Evolutionary conservation across 305 asterid genomes (phyloP).

Genomic region (Withania somnifera): DNA sequence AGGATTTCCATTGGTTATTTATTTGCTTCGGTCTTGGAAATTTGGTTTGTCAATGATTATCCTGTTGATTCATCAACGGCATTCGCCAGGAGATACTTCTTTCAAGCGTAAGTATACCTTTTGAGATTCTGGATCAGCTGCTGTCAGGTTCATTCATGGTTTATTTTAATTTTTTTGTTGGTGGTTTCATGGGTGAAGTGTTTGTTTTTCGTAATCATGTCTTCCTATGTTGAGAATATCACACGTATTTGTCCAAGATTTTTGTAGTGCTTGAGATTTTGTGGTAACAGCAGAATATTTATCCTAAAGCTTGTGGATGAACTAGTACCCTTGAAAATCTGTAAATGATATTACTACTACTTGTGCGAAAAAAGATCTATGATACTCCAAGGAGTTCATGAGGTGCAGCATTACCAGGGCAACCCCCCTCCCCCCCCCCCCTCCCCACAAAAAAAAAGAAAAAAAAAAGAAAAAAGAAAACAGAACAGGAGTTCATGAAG

Average conservation of each 20-base stretch:
- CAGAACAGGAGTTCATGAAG: neutral
- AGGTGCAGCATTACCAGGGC: neutral
- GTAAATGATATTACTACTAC: neutral
- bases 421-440: no score
- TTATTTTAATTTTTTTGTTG: neutral
- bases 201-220: neutral
- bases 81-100: conserved; percentile 52
- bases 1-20: conserved; percentile 80
- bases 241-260: neutral
- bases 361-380: neutral
- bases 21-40: conserved; percentile 59
- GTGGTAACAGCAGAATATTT: neutral
- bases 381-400: neutral
- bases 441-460: no score
- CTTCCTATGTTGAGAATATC: neutral
- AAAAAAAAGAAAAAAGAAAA: no score
- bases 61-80: conserved; percentile 44
- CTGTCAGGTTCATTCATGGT: neutral
- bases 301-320: neutral
- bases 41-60: conserved; percentile 53
- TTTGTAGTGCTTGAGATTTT: neutral
- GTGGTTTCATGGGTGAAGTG: neutral
- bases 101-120: conserved; percentile 50
- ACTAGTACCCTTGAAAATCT: neutral
- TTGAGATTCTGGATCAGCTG: neutral